Base-by-base conservation (phyloP, 2,329 filamentous ascomycete species). In the Colletotrichum magnum region DNA sequence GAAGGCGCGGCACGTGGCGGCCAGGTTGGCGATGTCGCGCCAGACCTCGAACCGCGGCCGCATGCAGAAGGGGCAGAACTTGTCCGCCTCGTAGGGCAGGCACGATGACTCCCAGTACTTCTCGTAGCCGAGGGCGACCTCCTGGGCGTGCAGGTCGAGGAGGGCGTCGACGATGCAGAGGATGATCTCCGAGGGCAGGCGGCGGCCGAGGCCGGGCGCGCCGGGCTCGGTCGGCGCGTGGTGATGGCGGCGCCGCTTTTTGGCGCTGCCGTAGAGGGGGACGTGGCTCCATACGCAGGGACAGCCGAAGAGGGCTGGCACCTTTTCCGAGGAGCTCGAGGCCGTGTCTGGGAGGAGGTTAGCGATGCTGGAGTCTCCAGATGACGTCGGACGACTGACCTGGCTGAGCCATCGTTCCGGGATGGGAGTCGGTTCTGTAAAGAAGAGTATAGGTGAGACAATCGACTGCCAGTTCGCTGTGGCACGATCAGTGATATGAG, bases 91-190 rank as follows among this genome's bases (percentile, higher is more conserved):
- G 36, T 69, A 67, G 4, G 67, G 67, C 12, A 69, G 67, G 15
- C 67, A 69, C 1, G 67, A 69, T 6, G 67, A 69, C 36, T 69
- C 67, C 67, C 67, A 69, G 16, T 69, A 69, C 56, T 69, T 69
- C 0, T 69, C 67, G 36, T 69, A 69, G 7, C 67, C 67, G 6
- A 69, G 56, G n/a, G 56, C 51, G 10, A 67, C 45, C 45, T 69
- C 67, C 16, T 16, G 65, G n/a, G 56, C 62, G 56, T 32, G 51
- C 13, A 69, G 6, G n/a, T 66, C 67, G 45, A 69, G 66, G 43
- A 69, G 50, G 18, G 62, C 62, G 43, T 69, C 67, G 24, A 69
- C 67, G 12, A 69, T 61, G 57, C 67, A 66, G n/a, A 69, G 67
- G 43, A 69, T 52, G 32, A 69, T 61, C 16, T 69, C 67, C n/a